phyloP scores from a whole-genome alignment of 495 filamentous ascomycete genomes.

The Aspergillus ostianus region DNA sequence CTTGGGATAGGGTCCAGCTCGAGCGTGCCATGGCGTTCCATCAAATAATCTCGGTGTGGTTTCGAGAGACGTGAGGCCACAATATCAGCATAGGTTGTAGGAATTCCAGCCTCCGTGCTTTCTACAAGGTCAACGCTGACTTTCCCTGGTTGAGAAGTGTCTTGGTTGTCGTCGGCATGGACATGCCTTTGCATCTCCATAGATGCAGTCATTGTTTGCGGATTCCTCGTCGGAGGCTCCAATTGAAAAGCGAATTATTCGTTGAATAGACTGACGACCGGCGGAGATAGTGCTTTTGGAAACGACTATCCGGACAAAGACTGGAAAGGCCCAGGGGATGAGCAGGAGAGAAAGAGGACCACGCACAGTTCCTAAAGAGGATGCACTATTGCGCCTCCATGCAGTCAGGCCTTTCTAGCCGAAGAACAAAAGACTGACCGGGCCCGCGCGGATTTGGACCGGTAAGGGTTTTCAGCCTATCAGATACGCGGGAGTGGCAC shows the following conservation, averaged over 20 bases:
- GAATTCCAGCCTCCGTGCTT: constrained; percentile 28
- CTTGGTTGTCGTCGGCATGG: constrained; percentile 15
- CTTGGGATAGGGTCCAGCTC: constrained; percentile 53
- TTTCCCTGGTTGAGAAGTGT: constrained; percentile 21
- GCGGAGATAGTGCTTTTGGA: not conserved
- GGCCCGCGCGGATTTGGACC: constrained; percentile 8
- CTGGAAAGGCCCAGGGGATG: not conserved
- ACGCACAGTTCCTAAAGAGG: not conserved
- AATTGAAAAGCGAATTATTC: not conserved
- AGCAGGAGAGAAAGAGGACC: not conserved
- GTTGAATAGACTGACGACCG: not conserved
- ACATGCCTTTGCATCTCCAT: constrained; percentile 23
- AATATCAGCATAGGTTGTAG: constrained; percentile 30
- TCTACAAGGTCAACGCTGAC: constrained; percentile 34
- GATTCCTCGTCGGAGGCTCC: not conserved
- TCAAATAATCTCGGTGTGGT: constrained; percentile 49
- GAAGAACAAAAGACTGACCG: not conserved
- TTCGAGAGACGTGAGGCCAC: constrained; percentile 32
- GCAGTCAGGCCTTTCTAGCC: constrained; percentile 7
- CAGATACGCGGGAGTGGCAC: not conserved
- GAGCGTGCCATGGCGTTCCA: constrained; percentile 53
- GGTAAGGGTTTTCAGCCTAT: constrained; percentile 9
- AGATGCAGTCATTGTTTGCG: constrained; percentile 21
- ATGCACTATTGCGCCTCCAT: constrained; percentile 5
- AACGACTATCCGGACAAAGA: not conserved